phyloP scores from a whole-genome alignment of 2,329 filamentous ascomycete species.

The Plectosphaerella plurivora region DNA sequence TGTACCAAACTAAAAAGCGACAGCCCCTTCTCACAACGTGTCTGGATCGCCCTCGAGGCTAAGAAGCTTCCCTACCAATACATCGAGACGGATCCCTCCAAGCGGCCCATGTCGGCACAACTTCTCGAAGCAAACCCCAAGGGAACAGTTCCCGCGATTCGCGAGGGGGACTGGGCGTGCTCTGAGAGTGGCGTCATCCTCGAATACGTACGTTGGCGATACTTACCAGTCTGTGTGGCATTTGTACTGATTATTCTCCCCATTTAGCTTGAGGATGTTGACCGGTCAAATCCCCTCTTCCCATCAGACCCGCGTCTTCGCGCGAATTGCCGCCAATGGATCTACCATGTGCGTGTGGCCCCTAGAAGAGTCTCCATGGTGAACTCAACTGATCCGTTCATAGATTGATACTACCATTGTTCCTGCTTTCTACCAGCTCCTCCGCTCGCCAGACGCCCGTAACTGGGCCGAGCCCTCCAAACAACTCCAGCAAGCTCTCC shows the following conservation, averaged over 20 bases:
- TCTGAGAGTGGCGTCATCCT: conserved; percentile 78
- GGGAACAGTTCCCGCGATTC: conserved; percentile 71
- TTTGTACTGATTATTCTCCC: background rate
- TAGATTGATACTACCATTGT: conserved; percentile 74
- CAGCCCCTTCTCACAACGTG: conserved; percentile 79
- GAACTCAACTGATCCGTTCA: background rate
- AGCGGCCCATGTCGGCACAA: conserved; percentile 51
- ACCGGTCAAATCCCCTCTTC: conserved; percentile 55
- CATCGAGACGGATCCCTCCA: conserved; percentile 78
- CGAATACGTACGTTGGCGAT: conserved; percentile 63
- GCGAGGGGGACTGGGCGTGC: conserved; percentile 76
- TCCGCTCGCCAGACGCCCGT: conserved; percentile 58
- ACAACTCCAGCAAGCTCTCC: conserved; percentile 62
- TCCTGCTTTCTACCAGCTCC: conserved; percentile 68
- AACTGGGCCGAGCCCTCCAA: conserved; percentile 56
- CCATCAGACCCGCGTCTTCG: conserved; percentile 61
- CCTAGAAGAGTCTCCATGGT: background rate
- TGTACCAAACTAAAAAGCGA: conserved; percentile 5
- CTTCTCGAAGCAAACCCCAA: conserved; percentile 72
- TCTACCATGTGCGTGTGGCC: conserved; percentile 60
- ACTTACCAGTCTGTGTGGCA: background rate
- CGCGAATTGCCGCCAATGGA: conserved; percentile 75
- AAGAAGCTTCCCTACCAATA: conserved; percentile 81
- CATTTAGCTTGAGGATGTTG: conserved; percentile 66
- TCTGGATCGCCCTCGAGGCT: conserved; percentile 83